Evolutionary conservation across 768 basidiomycete species (phyloP), one percentile per base, ranked within the genome.

Genomic region (Pisolithus marmoratus): DNA sequence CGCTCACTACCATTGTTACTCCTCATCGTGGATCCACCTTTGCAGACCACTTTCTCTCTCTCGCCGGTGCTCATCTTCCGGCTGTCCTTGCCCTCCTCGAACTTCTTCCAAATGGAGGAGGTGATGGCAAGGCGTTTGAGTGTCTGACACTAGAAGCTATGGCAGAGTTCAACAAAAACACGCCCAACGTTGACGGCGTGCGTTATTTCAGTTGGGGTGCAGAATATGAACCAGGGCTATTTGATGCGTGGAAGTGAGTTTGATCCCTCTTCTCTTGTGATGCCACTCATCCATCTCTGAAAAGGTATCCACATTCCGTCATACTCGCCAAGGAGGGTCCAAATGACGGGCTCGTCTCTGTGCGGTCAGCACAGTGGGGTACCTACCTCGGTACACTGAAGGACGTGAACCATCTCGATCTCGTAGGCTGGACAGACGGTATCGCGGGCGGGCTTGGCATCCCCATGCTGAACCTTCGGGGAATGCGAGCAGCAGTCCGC

Each of bases 121-220:
- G 96, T 9, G 94, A 97, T 57, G 96, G 96, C 8, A 85, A 83
- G 56, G 96, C 96, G 4, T 98, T 99, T 56, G 84, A 92, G 61
- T 87, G 78, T 51, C 81, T 99, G 42, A 94, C 93, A 0, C 68
- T 85, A 8, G 83, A 85, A 26, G 84, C 82, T 54, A 99, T 98
- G 95, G 78, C 77, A 34, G 69, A 77, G 47, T 99, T 99, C 72
- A 99, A 99, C 63, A 81, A 87, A 51, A 77, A 85, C 34, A 90
- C 90, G 0, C 87, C 90, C 0, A 85, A 98, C 59, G 78, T 85
- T 0, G 74, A 79, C 1, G 81, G 79, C 22, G 86, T 98, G 49
- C 78, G 81, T 56, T 99, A 99, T 68, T 95, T 90, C 59, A 93
- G 90, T 62, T 99, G 93, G 90, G 96, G 96, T 11, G 96, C 96